Evolutionary conservation across 1,139 yeast genomes (phyloP).

Genomic region (Eremothecium cymbalariae): DNA sequence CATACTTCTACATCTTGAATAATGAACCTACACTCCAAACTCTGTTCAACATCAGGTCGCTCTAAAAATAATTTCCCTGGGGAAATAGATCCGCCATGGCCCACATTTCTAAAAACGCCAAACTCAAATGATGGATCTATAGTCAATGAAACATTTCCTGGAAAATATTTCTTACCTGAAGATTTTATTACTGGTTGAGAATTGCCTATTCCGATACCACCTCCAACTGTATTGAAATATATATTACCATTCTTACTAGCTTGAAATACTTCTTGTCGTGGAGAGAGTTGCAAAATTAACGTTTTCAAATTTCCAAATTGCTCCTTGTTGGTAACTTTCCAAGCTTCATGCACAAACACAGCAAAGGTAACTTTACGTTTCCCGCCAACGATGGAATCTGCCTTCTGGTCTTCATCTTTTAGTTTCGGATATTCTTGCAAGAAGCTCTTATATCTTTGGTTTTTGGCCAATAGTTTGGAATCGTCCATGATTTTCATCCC

Average conservation of each 20-base stretch:
- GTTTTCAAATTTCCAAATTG: conserved; percentile 59
- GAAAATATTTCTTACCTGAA: conserved; percentile 36
- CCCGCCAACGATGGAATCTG: conserved; percentile 18
- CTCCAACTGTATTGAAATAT: conserved; percentile 60
- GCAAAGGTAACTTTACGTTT: conserved; percentile 49
- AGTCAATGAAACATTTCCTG: conserved; percentile 72
- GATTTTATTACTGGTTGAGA: conserved; percentile 49
- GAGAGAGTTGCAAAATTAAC: conserved; percentile 54
- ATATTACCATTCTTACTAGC: conserved; percentile 33
- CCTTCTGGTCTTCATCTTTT: conserved; percentile 31
- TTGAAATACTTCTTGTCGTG: conserved; percentile 51
- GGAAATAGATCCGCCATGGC: conserved; percentile 42
- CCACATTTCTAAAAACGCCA: conserved; percentile 68
- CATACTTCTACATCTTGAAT: conserved; percentile 79
- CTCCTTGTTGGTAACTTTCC: conserved; percentile 67
- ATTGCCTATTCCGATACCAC: conserved; percentile 79
- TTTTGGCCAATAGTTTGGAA: conserved; percentile 24
- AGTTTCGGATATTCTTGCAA: conserved; percentile 45
- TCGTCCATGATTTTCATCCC: conserved; percentile 49
- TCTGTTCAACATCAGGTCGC: conserved; percentile 18
- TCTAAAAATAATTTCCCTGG: conserved; percentile 27
- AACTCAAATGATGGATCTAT: conserved; percentile 72
- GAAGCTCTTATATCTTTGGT: conserved; percentile 46
- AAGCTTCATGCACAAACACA: conserved; percentile 56
- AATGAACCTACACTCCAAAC: conserved; percentile 61